These are phyloP conservation scores for Rhizophagus sp. DNA, from an alignment of 192 early-diverging fungal genomes.

Conservation along the genomic window DNA sequence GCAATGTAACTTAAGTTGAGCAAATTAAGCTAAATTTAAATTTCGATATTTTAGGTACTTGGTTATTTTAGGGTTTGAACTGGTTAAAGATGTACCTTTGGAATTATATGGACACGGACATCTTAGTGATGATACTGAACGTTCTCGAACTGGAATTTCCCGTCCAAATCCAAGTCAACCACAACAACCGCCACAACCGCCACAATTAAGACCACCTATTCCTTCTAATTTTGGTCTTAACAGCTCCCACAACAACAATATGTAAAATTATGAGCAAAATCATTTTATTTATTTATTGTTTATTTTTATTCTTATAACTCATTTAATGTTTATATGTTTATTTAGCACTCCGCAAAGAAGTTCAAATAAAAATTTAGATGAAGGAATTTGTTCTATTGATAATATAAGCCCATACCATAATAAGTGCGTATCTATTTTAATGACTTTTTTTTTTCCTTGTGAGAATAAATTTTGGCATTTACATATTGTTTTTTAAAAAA, in stretches of 20 bases:
- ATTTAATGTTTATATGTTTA: background rate
- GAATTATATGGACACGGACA: background rate
- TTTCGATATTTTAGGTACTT: background rate
- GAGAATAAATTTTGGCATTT: background rate
- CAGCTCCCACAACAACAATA: too few relatives aligned
- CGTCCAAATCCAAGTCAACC: too few relatives aligned
- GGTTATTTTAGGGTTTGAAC: background rate
- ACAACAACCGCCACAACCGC: too few relatives aligned
- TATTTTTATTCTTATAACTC: background rate
- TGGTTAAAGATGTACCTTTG: background rate
- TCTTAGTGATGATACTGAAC: background rate
- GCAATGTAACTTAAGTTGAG: background rate
- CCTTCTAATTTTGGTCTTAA: too few relatives aligned
- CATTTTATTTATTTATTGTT: background rate
- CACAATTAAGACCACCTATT: too few relatives aligned
- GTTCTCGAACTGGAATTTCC: too few relatives aligned
- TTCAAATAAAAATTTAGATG: background rate
- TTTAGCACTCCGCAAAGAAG: background rate
- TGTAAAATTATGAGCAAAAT: too few relatives aligned
- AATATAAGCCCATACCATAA: slow-evolving; percentile 87
- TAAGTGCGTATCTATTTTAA: slow-evolving; percentile 48
- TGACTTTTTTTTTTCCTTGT: background rate
- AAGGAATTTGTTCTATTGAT: slow-evolving; percentile 59
- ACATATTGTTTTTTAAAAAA: slow-evolving; percentile 28
- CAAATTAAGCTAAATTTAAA: background rate